Percentiles rank a stretch among this genome's conserved stretches.
phyloP scores from a whole-genome alignment of 495 filamentous ascomycete species.

The Amphirosellinia nigrospora region DNA sequence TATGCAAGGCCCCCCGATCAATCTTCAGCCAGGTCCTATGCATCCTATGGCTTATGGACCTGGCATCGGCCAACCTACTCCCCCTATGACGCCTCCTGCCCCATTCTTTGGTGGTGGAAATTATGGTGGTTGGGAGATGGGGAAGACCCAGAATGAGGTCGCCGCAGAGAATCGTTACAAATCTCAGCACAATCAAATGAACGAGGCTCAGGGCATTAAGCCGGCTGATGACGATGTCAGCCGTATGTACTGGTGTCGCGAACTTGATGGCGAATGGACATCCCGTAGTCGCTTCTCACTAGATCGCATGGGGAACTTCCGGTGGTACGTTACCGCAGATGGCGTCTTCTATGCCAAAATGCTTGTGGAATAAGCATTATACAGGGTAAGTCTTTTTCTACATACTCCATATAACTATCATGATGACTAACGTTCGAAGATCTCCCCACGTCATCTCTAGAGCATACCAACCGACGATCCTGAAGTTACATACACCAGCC shows the following conservation, averaged over 20 bases:
- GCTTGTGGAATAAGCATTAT: conserved; percentile 34
- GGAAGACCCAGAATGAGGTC: conserved; percentile 46
- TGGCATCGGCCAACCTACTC: conserved; percentile 10
- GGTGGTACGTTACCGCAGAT: conserved; percentile 55
- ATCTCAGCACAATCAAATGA: conserved; percentile 47
- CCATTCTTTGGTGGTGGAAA: conserved; percentile 5
- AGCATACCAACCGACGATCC: not conserved
- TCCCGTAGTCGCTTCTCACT: conserved; percentile 55
- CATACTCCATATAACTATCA: not conserved
- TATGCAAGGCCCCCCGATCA: conserved; percentile 14
- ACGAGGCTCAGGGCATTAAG: conserved; percentile 57
- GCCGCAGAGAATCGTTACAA: conserved; percentile 46
- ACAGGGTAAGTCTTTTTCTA: conserved; percentile 7
- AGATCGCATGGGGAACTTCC: conserved; percentile 53
- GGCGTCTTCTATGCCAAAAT: conserved; percentile 59
- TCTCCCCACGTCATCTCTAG: not conserved
- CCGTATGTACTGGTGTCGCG: conserved; percentile 58
- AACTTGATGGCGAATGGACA: conserved; percentile 54
- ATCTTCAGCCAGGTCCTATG: conserved; percentile 29
- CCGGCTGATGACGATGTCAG: conserved; percentile 57
- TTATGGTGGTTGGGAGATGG: conserved; percentile 47
- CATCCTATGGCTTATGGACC: conserved; percentile 21
- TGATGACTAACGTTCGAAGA: not conserved
- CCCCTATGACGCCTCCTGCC: conserved; percentile 22
- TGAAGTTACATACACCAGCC: not conserved